phyloP scores from a whole-genome alignment of 768 basidiomycete species.

The Chalciporus sphaerocephalus region DNA sequence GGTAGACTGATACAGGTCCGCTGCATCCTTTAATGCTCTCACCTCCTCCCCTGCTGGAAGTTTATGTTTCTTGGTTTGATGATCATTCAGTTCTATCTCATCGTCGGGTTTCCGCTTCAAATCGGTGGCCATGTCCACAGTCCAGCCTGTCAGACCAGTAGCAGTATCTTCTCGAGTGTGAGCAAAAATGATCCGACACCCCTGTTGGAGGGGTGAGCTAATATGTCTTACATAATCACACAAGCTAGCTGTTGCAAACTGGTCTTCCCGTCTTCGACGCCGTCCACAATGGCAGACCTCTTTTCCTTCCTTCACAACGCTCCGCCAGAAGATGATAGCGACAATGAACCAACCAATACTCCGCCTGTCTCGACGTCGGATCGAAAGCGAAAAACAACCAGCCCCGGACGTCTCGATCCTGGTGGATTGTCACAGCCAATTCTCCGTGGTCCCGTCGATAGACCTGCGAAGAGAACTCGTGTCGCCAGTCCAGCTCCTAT shows the following conservation, averaged over 20 bases:
- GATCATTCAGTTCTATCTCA: not conserved
- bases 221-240: conserved; percentile 6
- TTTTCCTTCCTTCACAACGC: conserved; percentile 29
- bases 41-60: conserved; percentile 71
- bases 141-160: too few relatives aligned
- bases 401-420: conserved; percentile 5
- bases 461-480: conserved; percentile 52
- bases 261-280: not conserved
- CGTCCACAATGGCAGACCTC: conserved; percentile 23
- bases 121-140: conserved; percentile 16
- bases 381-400: conserved; percentile 25
- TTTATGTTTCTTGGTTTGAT: conserved; percentile 31
- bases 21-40: conserved; percentile 65
- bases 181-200: not conserved
- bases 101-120: conserved; percentile 27
- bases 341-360: conserved; percentile 15
- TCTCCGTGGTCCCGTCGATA: conserved; percentile 29
- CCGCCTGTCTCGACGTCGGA: not conserved
- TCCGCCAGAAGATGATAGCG: conserved; percentile 24
- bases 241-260: not conserved
- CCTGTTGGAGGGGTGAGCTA: not conserved
- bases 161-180: too few relatives aligned
- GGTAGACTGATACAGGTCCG: conserved; percentile 68
- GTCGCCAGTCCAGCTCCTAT: conserved; percentile 65
- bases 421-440: conserved; percentile 1